phyloP scores from a whole-genome alignment of 2,329 filamentous ascomycete genomes.

The Trichoderma breve region DNA sequence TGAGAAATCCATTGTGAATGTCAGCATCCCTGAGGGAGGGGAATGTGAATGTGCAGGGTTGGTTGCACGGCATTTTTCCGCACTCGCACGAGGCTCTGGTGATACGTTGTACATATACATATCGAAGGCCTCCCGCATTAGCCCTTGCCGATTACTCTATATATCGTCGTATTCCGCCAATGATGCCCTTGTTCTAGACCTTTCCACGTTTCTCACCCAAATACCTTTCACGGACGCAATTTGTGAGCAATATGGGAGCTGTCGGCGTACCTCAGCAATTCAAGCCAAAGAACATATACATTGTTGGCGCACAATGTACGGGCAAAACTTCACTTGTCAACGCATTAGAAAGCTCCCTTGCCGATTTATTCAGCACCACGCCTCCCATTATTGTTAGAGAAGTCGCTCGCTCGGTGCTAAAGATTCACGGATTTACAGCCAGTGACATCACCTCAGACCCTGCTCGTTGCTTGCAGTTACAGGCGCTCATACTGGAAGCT shows the following conservation, averaged over 20 bases:
- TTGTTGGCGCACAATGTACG: slow-evolving; percentile 45
- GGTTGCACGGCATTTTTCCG: slow-evolving; percentile 1
- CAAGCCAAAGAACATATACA: slow-evolving; percentile 34
- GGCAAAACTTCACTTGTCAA: slow-evolving; percentile 46
- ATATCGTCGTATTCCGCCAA: neutral
- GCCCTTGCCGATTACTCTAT: neutral
- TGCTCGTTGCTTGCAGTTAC: slow-evolving; percentile 33
- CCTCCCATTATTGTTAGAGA: slow-evolving; percentile 34
- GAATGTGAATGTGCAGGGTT: neutral
- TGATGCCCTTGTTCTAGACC: neutral
- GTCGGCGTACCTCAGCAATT: neutral
- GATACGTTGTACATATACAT: neutral
- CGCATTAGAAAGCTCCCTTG: slow-evolving; percentile 31
- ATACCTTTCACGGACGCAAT: too few species aligned
- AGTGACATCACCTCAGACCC: slow-evolving; percentile 34
- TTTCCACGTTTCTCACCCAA: neutral
- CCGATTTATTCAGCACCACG: slow-evolving; percentile 8
- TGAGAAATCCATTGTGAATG: neutral
- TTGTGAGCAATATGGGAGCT: neutral
- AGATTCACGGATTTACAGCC: slow-evolving; percentile 33
- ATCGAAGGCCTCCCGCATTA: slow-evolving; percentile 12
- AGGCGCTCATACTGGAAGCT: slow-evolving; percentile 38
- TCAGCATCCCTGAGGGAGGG: neutral
- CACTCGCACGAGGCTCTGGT: neutral
- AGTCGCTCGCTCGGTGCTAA: slow-evolving; percentile 38